phyloP scores from a whole-genome alignment of 441 rosid species.

The Corymbia calophylla region DNA sequence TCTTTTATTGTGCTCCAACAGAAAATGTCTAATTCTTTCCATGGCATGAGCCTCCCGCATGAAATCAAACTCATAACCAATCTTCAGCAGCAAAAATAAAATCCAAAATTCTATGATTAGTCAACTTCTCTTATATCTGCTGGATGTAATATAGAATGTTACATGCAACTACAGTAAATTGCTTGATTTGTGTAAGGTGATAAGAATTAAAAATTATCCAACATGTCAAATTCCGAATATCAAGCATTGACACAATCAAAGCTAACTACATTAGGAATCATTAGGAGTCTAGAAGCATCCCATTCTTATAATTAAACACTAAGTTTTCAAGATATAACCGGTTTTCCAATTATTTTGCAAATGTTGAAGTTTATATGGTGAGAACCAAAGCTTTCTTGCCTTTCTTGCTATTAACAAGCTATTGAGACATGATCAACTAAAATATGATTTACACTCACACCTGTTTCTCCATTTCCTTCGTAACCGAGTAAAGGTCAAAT shows the following conservation, averaged over 20 bases:
- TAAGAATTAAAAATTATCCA: background rate
- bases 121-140: background rate
- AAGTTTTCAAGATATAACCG: background rate
- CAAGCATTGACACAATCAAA: background rate
- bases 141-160: background rate
- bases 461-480: slow-evolving; percentile 97
- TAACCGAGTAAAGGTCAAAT: slow-evolving; percentile 76
- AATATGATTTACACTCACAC: slow-evolving; percentile 12
- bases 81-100: slow-evolving; percentile 39
- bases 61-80: slow-evolving; percentile 95
- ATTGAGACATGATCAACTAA: background rate
- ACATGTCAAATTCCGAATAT: background rate
- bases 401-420: background rate
- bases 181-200: background rate
- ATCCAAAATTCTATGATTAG: background rate
- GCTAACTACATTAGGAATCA: background rate
- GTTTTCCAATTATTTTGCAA: background rate
- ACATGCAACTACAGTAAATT: background rate
- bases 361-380: background rate
- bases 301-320: background rate
- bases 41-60: slow-evolving; percentile 79
- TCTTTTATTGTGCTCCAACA: slow-evolving; percentile 64
- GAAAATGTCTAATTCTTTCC: slow-evolving; percentile 69
- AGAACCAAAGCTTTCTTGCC: background rate
- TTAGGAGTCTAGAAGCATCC: background rate